Conservation (phyloP, 768 basidiomycete species). For the Lactifluus subvellereus region DNA sequence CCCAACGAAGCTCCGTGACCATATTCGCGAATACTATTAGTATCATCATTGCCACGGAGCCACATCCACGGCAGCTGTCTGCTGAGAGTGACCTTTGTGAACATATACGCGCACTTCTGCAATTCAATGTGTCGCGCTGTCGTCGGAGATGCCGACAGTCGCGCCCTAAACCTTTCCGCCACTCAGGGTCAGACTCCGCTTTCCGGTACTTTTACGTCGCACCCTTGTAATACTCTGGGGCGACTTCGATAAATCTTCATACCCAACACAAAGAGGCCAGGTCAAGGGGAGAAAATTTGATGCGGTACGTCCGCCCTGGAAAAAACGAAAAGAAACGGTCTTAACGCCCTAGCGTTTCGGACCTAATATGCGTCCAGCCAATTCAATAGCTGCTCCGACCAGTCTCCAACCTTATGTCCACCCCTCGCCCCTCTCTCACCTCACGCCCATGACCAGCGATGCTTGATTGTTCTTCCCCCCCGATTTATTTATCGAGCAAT, state of each 20-base stretch:
- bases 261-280: neutral
- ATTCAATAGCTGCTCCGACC: neutral
- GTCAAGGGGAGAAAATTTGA: neutral
- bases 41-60: neutral
- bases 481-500: neutral
- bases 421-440: neutral
- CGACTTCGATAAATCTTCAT: neutral
- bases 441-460: neutral
- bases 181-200: slow-evolving; percentile 10
- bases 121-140: slow-evolving; percentile 8
- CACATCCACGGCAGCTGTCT: neutral
- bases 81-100: neutral
- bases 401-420: neutral
- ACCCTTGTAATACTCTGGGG: neutral
- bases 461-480: neutral
- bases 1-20: neutral
- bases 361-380: neutral
- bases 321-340: neutral
- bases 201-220: neutral
- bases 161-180: slow-evolving; percentile 4
- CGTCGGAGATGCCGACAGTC: slow-evolving; percentile 6
- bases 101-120: slow-evolving; percentile 5
- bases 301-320: neutral
- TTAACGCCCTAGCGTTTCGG: neutral
- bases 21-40: neutral